These are phyloP conservation scores for Thuja plicata DNA, from an alignment of 83 land plant genomes.

Conservation along the genomic window DNA sequence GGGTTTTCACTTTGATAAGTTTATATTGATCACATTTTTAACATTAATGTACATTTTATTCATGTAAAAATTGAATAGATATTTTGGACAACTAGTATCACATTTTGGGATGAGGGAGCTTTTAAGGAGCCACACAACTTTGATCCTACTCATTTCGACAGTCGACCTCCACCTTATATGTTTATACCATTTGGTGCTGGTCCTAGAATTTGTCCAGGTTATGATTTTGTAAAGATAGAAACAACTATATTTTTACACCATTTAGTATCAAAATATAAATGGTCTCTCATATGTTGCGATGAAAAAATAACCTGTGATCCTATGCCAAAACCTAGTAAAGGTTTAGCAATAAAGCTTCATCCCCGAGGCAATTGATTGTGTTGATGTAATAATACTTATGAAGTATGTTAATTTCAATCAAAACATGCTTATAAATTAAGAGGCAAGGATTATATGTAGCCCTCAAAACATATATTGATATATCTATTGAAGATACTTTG, in stretches of 20 bases:
- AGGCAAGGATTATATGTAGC: background rate
- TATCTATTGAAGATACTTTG: too few relatives aligned
- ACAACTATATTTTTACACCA: conserved; percentile 41
- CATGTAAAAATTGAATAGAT: background rate
- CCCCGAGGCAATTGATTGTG: background rate
- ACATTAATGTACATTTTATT: too few relatives aligned
- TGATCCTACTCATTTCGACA: conserved; percentile 40
- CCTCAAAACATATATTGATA: too few relatives aligned
- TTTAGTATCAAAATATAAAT: conserved; percentile 33
- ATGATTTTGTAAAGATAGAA: conserved; percentile 41
- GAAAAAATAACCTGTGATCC: conserved; percentile 48
- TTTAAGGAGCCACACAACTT: conserved; percentile 36
- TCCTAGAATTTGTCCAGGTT: conserved; percentile 49
- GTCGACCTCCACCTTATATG: conserved; percentile 14
- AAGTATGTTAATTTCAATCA: too few relatives aligned
- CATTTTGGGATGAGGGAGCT: conserved; percentile 25
- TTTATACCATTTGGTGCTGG: conserved; percentile 61
- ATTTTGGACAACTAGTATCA: conserved; percentile 23
- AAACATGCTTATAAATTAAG: too few relatives aligned
- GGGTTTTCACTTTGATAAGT: too few relatives aligned
- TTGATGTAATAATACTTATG: background rate
- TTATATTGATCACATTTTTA: too few relatives aligned
- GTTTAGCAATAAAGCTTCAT: conserved; percentile 30
- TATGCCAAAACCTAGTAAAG: conserved; percentile 38
- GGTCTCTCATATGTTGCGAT: conserved; percentile 31